These are phyloP conservation scores for Boletus reticulatus DNA, from an alignment of 768 basidiomycete species.

Conservation along the genomic window DNA sequence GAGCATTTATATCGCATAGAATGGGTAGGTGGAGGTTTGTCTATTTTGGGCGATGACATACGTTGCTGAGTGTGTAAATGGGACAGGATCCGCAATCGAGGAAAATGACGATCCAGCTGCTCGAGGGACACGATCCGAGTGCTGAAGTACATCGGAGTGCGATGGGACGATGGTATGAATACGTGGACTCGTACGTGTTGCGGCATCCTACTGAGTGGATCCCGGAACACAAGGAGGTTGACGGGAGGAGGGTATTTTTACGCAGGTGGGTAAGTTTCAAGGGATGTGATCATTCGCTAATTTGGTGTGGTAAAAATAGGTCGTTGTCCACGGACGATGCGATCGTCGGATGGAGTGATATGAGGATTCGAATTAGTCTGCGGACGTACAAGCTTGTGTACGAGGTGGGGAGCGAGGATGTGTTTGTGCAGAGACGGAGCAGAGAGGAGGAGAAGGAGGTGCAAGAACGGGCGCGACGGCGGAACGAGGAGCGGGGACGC, in stretches of 20 bases:
- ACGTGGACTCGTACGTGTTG: constrained; percentile 71
- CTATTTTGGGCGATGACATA: neutral
- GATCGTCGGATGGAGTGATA: constrained; percentile 15
- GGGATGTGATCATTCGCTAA: neutral
- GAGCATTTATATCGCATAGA: constrained; percentile 76
- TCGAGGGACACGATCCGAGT: constrained; percentile 64
- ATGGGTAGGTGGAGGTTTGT: constrained; percentile 55
- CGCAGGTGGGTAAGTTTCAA: constrained; percentile 46
- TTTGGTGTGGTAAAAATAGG: constrained; percentile 43
- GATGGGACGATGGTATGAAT: constrained; percentile 66
- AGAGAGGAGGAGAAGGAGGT: constrained; percentile 34
- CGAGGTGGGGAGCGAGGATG: constrained; percentile 63
- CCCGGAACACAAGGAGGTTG: constrained; percentile 35
- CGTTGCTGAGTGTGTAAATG: constrained; percentile 12
- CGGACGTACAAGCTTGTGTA: constrained; percentile 70
- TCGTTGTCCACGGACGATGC: constrained; percentile 39
- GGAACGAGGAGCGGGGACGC: constrained; percentile 58
- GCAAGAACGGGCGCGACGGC: constrained; percentile 39
- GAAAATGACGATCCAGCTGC: constrained; percentile 58
- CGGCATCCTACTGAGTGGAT: constrained; percentile 72
- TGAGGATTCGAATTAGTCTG: constrained; percentile 51
- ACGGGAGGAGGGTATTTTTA: constrained; percentile 48
- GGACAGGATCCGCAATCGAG: constrained; percentile 53
- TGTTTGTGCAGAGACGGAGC: constrained; percentile 38
- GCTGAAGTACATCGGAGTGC: constrained; percentile 50